These are phyloP conservation scores for Eucalyptus sp. DNA, from an alignment of 345 rosid genomes.

Conservation along the genomic window DNA sequence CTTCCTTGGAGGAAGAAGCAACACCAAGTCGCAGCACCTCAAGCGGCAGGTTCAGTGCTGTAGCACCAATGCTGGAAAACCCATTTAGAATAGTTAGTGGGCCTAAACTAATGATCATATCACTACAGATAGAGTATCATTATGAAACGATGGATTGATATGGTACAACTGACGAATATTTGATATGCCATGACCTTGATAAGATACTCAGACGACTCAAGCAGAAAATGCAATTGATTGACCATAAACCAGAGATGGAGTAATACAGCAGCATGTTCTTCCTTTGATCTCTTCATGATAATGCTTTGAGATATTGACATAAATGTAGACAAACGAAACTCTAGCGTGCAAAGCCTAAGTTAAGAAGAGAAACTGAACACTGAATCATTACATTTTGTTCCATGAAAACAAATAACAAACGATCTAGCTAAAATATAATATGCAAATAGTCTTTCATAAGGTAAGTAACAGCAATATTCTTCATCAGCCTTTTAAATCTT, in stretches of 20 bases:
- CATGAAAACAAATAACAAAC: neutral
- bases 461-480: neutral
- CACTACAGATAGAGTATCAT: neutral
- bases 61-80: neutral
- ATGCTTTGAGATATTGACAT: neutral
- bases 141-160: neutral
- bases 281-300: neutral
- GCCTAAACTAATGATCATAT: neutral
- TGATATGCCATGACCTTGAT: neutral
- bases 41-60: neutral
- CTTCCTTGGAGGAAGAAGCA: neutral
- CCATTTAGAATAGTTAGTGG: neutral
- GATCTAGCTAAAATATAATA: neutral
- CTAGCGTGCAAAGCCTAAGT: neutral
- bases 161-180: neutral
- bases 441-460: neutral
- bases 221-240: neutral
- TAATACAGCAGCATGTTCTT: neutral
- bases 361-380: neutral
- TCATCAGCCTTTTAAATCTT: neutral
- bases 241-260: neutral
- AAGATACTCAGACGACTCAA: neutral
- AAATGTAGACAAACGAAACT: neutral
- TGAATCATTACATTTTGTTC: neutral
- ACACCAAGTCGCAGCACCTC: neutral